Evolutionary conservation across 139 green algal species (phyloP), one percentile per base, ranked within the genome.

Genomic region (Chlamydomonas urium): DNA sequence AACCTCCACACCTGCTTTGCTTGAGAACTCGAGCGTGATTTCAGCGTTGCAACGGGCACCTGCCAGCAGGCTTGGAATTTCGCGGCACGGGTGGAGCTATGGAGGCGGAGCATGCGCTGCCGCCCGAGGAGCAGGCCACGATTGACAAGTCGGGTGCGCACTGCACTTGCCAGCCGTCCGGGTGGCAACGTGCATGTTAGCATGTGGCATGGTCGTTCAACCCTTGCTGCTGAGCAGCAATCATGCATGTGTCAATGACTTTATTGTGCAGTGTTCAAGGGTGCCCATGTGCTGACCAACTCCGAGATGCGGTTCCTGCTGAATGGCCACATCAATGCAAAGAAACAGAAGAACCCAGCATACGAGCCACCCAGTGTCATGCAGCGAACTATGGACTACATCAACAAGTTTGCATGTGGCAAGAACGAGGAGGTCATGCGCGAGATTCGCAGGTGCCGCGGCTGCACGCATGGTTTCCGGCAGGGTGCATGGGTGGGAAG

Each of bases 381-480:
- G 47, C 45, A 65, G 32, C 42, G 47, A 47, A 74, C 67, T 10
- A 47, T 56, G 23, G 67, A 74, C 34, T 74, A 74, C 34, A 14
- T 42, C 23, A 31, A 37, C 29, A 63, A 74, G 50, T 74, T 74
- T 60, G 34, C 28, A 53, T 8, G 47, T 19, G 32, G 24, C 2
- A 65, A 29, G 8, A 74, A 74, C 32, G 48, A 74, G 50, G 67
- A 74, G 31, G 34, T 17, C 32, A 63, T 74, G 47, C 29, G 32
- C 17, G 48, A 74, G n/a, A 74, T 74, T 21, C 48, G 67, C 3
- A 65, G 48, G 67, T 74, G 19, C 14, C 2, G 35, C 24, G 35
- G 35, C 32, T 69, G 61, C 61, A 24, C 31, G 31, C 61, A 69
- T 32, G 53, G 10, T 29, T 8, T 50, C 42, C 42, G 24, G n/a